Conservation (phyloP, 1,284 basidiomycete genomes). For the Moniliophthora roreri region DNA sequence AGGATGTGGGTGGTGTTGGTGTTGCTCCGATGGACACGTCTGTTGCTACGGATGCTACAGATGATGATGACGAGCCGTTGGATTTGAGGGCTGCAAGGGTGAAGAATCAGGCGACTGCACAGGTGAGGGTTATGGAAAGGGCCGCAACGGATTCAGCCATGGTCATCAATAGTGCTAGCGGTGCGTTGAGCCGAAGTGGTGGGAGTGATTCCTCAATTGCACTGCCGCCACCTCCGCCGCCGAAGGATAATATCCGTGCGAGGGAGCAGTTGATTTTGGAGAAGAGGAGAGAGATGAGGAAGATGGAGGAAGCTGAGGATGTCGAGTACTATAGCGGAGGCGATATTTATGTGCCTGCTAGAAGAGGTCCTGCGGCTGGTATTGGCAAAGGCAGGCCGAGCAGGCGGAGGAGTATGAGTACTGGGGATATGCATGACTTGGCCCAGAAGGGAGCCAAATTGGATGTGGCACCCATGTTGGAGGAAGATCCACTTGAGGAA, state of each 20-base stretch:
- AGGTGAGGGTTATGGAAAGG: conserved; percentile 34
- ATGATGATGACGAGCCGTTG: conserved; percentile 6
- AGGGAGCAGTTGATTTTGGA: conserved; percentile 74
- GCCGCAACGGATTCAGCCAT: conserved; percentile 48
- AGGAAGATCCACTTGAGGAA: conserved; percentile 57
- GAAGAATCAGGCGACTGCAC: conserved; percentile 8
- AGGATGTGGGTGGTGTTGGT: conserved; percentile 60
- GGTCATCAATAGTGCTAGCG: conserved; percentile 21
- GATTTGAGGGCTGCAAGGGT: not conserved
- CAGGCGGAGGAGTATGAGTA: conserved; percentile 69
- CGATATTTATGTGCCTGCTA: conserved; percentile 15
- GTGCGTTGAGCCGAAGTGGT: conserved; percentile 30
- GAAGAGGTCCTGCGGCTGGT: conserved; percentile 20
- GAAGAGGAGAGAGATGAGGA: conserved; percentile 64
- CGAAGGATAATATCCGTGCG: conserved; percentile 63
- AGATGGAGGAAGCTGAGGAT: conserved; percentile 48
- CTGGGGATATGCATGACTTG: conserved; percentile 60
- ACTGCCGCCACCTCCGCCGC: conserved; percentile 47
- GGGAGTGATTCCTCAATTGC: conserved; percentile 35
- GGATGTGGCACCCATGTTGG: conserved; percentile 37
- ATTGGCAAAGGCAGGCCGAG: conserved; percentile 49
- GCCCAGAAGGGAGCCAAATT: conserved; percentile 34
- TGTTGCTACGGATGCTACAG: conserved; percentile 14
- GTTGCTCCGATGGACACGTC: conserved; percentile 30
- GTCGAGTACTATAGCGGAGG: conserved; percentile 32